Evolutionary conservation across 2,329 filamentous ascomycete genomes (phyloP).

Genomic region (Cryphonectria naterciae): DNA sequence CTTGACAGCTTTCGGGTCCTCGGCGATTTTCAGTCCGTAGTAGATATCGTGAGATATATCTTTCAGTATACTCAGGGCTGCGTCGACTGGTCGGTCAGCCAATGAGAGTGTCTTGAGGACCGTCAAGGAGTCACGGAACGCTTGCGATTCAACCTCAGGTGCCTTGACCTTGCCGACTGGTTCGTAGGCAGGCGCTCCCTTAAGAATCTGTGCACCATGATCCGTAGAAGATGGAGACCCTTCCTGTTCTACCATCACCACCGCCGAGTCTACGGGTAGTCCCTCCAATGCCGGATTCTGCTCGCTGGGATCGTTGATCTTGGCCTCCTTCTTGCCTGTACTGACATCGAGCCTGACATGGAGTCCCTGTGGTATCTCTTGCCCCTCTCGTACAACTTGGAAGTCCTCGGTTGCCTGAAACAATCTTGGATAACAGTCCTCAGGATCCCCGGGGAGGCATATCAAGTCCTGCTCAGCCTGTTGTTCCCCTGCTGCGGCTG

Average conservation of each 20-base stretch:
- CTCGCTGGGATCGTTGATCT: conserved; percentile 64
- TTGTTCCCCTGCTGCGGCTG: conserved; percentile 3
- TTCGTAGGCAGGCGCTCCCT: conserved; percentile 61
- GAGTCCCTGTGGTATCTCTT: conserved; percentile 66
- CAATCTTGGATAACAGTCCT: conserved; percentile 68
- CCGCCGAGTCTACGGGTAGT: conserved; percentile 55
- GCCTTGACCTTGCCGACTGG: conserved; percentile 60
- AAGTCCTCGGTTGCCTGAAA: conserved; percentile 70
- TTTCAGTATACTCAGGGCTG: conserved; percentile 60
- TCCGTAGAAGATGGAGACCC: conserved; percentile 47
- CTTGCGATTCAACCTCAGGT: conserved; percentile 46
- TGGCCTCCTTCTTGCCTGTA: conserved; percentile 67
- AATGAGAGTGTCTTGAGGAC: conserved; percentile 47
- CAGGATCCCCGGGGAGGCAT: conserved; percentile 62
- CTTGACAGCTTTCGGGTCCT: conserved; percentile 57
- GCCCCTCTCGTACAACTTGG: conserved; percentile 64
- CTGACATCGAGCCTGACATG: conserved; percentile 69
- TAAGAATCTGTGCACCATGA: conserved; percentile 43
- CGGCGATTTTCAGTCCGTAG: conserved; percentile 66
- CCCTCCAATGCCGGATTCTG: conserved; percentile 51
- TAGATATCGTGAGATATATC: conserved; percentile 72
- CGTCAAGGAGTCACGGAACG: conserved; percentile 53
- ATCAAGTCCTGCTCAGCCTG: conserved; percentile 54
- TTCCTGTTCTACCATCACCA: conserved; percentile 58
- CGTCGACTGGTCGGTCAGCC: conserved; percentile 45